phyloP scores from a whole-genome alignment of 306 rosid species.

The Ziziphus jujuba region DNA sequence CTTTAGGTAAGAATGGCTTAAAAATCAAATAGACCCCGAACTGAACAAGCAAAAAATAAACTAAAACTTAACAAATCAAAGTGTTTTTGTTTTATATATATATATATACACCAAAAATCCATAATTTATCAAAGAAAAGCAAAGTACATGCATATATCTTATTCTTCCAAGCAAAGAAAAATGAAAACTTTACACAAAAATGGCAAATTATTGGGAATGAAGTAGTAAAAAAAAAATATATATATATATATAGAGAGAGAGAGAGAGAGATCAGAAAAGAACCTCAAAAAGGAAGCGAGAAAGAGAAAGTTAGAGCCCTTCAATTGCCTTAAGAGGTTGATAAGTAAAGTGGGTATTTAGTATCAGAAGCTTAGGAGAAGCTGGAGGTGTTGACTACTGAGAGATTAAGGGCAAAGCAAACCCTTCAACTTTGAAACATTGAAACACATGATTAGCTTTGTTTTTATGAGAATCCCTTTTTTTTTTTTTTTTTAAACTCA shows the following conservation, averaged over 20 bases:
- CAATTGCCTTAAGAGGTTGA: neutral
- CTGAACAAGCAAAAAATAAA: neutral
- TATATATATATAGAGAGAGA: no score
- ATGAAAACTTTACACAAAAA: neutral
- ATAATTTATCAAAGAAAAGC: neutral
- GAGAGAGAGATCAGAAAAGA: neutral
- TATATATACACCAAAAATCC: neutral
- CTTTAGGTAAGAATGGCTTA: no score
- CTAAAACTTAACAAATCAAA: neutral
- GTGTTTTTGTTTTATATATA: neutral
- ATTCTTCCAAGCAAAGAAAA: neutral
- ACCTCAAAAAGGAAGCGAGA: conserved; percentile 12
- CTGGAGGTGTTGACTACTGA: no score
- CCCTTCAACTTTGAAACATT: no score
- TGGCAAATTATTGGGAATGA: neutral
- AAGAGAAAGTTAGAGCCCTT: neutral
- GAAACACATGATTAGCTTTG: no score
- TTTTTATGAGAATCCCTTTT: no score
- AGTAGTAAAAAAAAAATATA: no score
- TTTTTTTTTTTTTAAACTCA: no score
- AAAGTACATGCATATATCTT: neutral
- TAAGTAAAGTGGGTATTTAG: neutral
- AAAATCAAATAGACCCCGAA: no score
- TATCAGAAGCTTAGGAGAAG: conserved; percentile 17
- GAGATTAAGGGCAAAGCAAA: no score